Evolutionary conservation across 805 yeast genomes (phyloP).

Genomic region (Ogataea chonburiensis): DNA sequence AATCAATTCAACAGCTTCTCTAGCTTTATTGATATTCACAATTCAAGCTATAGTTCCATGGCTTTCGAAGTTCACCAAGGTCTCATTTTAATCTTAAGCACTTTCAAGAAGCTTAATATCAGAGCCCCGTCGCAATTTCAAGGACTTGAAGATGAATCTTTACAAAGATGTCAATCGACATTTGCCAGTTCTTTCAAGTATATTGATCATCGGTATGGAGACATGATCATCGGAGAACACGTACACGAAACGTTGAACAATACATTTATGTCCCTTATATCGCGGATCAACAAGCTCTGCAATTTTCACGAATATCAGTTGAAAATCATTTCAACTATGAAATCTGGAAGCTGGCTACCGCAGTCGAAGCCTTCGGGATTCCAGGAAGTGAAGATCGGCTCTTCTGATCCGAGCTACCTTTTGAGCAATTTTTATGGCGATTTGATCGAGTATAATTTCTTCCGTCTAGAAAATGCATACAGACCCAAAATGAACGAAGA

Average conservation of each 20-base stretch:
- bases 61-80: conserved; percentile 50
- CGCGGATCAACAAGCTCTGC: conserved; percentile 61
- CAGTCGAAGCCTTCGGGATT: conserved; percentile 64
- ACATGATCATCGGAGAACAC: conserved; percentile 59
- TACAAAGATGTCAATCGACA: conserved; percentile 32
- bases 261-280: conserved; percentile 61
- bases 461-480: conserved; percentile 62
- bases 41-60: conserved; percentile 49
- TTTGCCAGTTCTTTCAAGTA: conserved; percentile 56
- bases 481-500: conserved; percentile 43
- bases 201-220: conserved; percentile 48
- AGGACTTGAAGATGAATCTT: conserved; percentile 7
- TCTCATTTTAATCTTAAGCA: conserved; percentile 14
- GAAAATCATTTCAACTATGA: conserved; percentile 48
- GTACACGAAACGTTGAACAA: conserved; percentile 28
- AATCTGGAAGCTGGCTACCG: conserved; percentile 75
- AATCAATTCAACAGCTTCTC: conserved; percentile 39
- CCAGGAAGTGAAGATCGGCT: conserved; percentile 49
- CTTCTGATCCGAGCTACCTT: conserved; percentile 47
- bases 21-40: conserved; percentile 39
- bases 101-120: conserved; percentile 18
- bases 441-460: conserved; percentile 68
- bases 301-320: conserved; percentile 56
- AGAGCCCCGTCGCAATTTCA: conserved; percentile 17
- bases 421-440: conserved; percentile 73